These are phyloP conservation scores for Apiospora aurea DNA, from an alignment of 2,329 filamentous ascomycete species.

Conservation along the genomic window DNA sequence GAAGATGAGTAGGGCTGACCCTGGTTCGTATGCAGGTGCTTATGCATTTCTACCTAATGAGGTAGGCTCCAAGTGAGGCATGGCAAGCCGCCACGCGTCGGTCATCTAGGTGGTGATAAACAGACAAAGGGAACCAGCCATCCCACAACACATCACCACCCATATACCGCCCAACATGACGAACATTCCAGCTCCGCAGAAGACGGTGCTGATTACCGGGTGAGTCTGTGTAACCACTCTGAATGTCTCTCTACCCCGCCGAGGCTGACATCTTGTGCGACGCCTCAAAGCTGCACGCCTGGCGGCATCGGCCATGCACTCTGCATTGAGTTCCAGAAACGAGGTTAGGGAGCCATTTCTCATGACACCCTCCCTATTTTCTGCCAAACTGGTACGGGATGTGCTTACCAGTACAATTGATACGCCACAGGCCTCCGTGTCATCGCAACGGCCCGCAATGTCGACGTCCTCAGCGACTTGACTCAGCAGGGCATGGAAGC, in stretches of 20 bases:
- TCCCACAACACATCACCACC: neutral
- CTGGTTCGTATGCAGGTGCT: neutral
- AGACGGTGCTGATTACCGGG: conserved; percentile 27
- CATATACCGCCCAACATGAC: neutral
- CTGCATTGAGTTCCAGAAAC: conserved; percentile 58
- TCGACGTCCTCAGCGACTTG: conserved; percentile 55
- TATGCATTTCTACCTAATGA: neutral
- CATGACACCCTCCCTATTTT: neutral
- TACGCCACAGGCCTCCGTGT: conserved; percentile 55
- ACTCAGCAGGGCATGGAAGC: conserved; percentile 55
- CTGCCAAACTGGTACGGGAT: neutral
- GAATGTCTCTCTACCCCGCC: too few relatives aligned
- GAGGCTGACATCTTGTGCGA: neutral
- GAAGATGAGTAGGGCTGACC: too few relatives aligned
- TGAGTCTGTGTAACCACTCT: neutral
- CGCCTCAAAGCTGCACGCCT: conserved; percentile 54
- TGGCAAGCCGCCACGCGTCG: neutral
- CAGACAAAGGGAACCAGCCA: neutral
- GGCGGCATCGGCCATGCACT: conserved; percentile 65
- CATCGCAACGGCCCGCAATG: conserved; percentile 62
- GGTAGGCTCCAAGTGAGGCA: neutral
- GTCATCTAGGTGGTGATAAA: neutral
- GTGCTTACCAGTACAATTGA: neutral
- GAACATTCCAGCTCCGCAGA: neutral
- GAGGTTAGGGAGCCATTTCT: conserved; percentile 46